These are phyloP conservation scores for Sordariomycetes sp. DNA, from an alignment of 2,329 filamentous ascomycete species.

Conservation along the genomic window DNA sequence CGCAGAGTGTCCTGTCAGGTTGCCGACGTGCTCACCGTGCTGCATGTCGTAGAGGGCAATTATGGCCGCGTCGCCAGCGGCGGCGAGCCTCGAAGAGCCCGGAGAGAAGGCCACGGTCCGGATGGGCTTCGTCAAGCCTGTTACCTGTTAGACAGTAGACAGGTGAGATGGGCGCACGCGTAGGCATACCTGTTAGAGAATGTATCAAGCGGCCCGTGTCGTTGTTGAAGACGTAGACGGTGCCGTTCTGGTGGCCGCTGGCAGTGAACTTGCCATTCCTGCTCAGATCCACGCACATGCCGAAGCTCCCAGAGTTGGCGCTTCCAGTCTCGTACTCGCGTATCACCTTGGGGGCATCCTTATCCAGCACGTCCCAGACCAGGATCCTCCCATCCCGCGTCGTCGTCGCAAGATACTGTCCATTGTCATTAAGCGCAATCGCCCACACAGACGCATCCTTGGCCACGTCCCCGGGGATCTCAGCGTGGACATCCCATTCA, in stretches of 20 bases:
- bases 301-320: constrained; percentile 72
- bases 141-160: neutral
- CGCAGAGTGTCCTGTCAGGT: constrained; percentile 64
- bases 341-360: constrained; percentile 50
- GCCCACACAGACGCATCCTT: constrained; percentile 76
- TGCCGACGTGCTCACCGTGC: constrained; percentile 86
- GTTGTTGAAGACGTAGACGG: constrained; percentile 92
- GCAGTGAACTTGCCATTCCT: constrained; percentile 76
- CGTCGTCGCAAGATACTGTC: constrained; percentile 74
- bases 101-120: constrained; percentile 83
- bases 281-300: constrained; percentile 74
- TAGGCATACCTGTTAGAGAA: constrained; percentile 62
- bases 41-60: constrained; percentile 89
- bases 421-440: constrained; percentile 73
- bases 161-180: neutral
- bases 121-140: constrained; percentile 77
- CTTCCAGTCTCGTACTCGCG: constrained; percentile 71
- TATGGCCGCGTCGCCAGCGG: constrained; percentile 77
- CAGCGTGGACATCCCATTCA: constrained; percentile 37
- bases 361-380: constrained; percentile 64
- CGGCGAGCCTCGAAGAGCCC: constrained; percentile 71
- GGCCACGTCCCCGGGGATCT: constrained; percentile 25
- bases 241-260: constrained; percentile 85
- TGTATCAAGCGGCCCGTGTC: constrained; percentile 76
- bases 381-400: constrained; percentile 82